Evolutionary conservation across 2,329 filamentous ascomycete species (phyloP), one percentile per base, ranked within the genome.

Genomic region (Fusarium aywerte): DNA sequence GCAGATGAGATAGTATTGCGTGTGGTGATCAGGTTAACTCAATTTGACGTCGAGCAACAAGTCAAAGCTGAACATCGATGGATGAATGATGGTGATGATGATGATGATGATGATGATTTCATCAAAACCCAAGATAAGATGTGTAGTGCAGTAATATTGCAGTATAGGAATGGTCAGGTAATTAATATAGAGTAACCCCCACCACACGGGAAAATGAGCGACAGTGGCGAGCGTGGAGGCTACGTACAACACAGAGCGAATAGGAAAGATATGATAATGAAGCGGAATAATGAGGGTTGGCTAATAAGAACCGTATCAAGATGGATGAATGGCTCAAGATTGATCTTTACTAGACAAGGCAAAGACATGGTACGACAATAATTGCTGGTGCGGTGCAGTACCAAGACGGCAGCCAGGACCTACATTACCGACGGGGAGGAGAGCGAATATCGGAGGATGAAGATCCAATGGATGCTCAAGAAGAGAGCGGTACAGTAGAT

Each of bases 241-340:
- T 40, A 51, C 25, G 21, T n/a, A 31, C 9, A 33, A 51, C 40
- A 51, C 23, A 63, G 47, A 48, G 57, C 67, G 65, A 68, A 68
- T 68, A 62, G 59, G 53, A 67, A 50, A 54, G 62, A 67, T 69
- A 53, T 68, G 65, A 65, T 58, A 63, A 63, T 63, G 49, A 38
- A 20, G 40, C 48, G 66, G 62, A 62, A 68, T 69, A 69, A 68
- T 69, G 65, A 31, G 47, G 27, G 66, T 68, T 68, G 66, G 65
- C 66, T 68, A 68, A 68, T 68, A 38, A 69, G 66, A 68, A 68
- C 67, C 42, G 32, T 53, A 63, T 59, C 65, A 60, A 60, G 61
- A 40, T 39, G 45, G 33, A 40, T 63, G 38, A 62, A 68, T 69
- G 62, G 62, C 47, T 48, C 29, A 40, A 55, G 33, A 67, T 60